A percentile compares a stretch with the other conserved stretches of the same genome.
phyloP scores from a whole-genome alignment of 352 stramenopile species.

The Phytophthora pluvialis region DNA sequence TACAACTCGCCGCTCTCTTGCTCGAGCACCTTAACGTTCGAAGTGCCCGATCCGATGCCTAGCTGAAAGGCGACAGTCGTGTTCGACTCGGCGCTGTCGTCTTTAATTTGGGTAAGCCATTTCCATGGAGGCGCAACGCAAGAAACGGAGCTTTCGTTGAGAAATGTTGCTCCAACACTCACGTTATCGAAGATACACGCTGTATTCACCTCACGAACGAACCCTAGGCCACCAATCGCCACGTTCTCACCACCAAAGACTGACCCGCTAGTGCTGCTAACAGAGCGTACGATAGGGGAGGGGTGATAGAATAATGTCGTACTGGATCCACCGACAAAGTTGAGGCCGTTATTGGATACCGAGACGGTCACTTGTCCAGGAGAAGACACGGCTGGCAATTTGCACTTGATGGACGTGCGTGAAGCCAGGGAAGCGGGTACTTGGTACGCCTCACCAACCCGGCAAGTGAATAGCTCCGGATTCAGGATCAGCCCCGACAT shows the following conservation, averaged over 20 bases:
- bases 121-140: conserved; percentile 38
- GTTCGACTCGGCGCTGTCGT: neutral
- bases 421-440: conserved; percentile 31
- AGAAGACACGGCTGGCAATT: conserved; percentile 22
- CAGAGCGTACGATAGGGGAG: conserved; percentile 9
- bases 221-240: conserved; percentile 26
- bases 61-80: conserved; percentile 9
- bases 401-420: conserved; percentile 38
- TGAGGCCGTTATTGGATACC: conserved; percentile 49
- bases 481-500: conserved; percentile 29
- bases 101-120: conserved; percentile 1
- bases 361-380: conserved; percentile 25
- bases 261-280: conserved; percentile 28
- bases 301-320: conserved; percentile 30
- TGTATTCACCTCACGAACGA: conserved; percentile 26
- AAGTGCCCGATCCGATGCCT: neutral
- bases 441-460: conserved; percentile 35
- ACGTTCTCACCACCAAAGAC: conserved; percentile 40
- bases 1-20: conserved; percentile 7
- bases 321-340: conserved; percentile 35
- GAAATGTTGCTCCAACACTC: conserved; percentile 13
- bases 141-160: conserved; percentile 18
- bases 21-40: neutral
- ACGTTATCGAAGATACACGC: conserved; percentile 32
- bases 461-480: conserved; percentile 32